Evolutionary conservation across 164 flowering plant species (phyloP), one percentile per base, ranked within the genome.

Genomic region (Aristolochia fimbriata): DNA sequence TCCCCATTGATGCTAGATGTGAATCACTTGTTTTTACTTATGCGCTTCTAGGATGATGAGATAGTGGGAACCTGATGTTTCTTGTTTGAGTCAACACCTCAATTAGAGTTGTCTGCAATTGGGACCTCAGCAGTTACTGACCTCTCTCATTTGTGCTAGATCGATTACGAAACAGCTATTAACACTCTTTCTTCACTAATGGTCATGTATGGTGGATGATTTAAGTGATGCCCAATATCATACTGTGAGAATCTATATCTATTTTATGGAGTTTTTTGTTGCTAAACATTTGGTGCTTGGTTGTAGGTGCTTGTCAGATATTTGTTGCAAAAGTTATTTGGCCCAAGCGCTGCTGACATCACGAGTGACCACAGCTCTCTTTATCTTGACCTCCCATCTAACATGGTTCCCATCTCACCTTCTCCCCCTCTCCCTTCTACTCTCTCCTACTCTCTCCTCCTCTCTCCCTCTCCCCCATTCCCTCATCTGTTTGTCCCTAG

Each of bases 381-480:
- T 57, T 93, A 87, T 65, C 85, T 72, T 56, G 97, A 93, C 74
- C 96, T 93, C 71, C 98, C 98, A 52, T 83, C 97, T 43, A 93
- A 93, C 63, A 85, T 93, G 93, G 96, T 93, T 62, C 56, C 63
- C 60, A 68, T 74, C 67, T 70, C 68, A 59, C 72, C 66, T 74
- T 70, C 67, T 60, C 71, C 66, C 51, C n/a, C 51, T 48, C 51
- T 19, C 51, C n/a, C 51, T n/a, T 48, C 51, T 48, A 41, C 62
- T 47, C 23, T n/a, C 50, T n/a, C 45, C 24, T 53, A 0, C 50
- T 9, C 15, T 13, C 61, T 21, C 30, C 55, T 51, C 24, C 55
- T 21, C 3, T n/a, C 20, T 51, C 24, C 12, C 4, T 10, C 24
- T n/a, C 5, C 5, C 30, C 57, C 31, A 2, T 54, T 1, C 33